Evolutionary conservation across 306 rosid genomes (phyloP), one percentile per base, ranked within the genome.

Genomic region (Oemleria cerasiformis): DNA sequence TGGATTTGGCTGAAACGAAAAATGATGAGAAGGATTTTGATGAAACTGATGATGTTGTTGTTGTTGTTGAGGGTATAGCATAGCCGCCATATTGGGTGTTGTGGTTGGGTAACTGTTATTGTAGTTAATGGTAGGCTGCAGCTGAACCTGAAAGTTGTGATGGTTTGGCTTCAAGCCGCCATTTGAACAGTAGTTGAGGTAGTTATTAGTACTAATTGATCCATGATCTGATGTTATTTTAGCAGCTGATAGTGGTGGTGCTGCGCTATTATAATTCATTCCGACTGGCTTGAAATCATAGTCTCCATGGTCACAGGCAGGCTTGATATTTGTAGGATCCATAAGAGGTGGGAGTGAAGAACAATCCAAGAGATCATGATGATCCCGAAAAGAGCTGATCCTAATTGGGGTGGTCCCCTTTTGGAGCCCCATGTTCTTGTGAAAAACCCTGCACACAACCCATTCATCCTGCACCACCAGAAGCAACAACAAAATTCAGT

Each of bases 381-480:
- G 88, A 43, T 84, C 88, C n/a, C 72, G 88, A 36, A 83, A 70
- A 16, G 89, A 82, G 73, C 85, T 82, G 13, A 79, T 77, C 66
- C 89, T 88, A 73, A 76, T 49, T 30, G 72, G 76, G 19, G 20
- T 17, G 61, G 50, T 71, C 7, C 70, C 59, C 78, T 71, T 86
- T 5, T 71, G 84, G 0, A 76, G 73, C 65, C 81, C 92, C 8
- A 77, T 66, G 82, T 73, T 87, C 84, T 94, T 94, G 91, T 94
- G 95, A 76, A 89, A 82, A 60, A 94, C 86, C 65, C 87, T 87
- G 82, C 81, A 73, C 8, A 94, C 99, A 25, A 87, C 99, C 99
- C 99, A 94, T 82, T 91, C 99, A 63, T 87, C 91, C 99, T 94
- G 82, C 58, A 40, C 75, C 64, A 59, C 17, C 42, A 34, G 1